Evolutionary conservation across 345 rosid genomes (phyloP), one percentile per base, ranked within the genome.

Genomic region (Pugionium cornutum): DNA sequence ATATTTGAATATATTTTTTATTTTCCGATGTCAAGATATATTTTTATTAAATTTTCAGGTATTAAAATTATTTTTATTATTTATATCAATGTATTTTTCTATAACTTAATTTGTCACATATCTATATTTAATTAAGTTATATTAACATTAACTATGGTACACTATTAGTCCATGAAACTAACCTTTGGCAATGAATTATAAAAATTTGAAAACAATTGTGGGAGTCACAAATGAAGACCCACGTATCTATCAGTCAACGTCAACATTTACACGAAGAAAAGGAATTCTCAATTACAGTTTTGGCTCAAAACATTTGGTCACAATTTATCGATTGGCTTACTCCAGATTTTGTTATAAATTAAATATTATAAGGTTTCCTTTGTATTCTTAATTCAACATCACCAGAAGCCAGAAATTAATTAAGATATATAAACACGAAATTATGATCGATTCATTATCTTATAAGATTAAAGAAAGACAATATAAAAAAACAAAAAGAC

Each of bases 241-340:
- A 72, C 60, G 53, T 61, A 57, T 64, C 63, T 40, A 59, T 29
- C 53, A 29, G 76, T 72, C 76, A 72, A 72, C 65, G 59, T 41
- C 64, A 41, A 31, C 11, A 9, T 10, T 39, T 63, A 29, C 25
- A 66, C 2, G 36, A 7, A 66, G 18, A 27, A 49, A 26, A 27
- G 0, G 8, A n/a, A n/a, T 46, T 47, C 63, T 29, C 7, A 9
- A 9, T 3, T 1, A 28, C 53, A 34, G 27, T 37, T 7, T 7
- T 11, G 29, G 11, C 39, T 39, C 9, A 32, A 42, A 31, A 51
- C 30, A 2, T 5, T 50, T 40, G 5, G 42, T 34, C 61, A 43
- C 34, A 34, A 26, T 43, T 29, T 53, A 43, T 35, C 28, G 33
- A 7, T 33, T 53, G 44, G 4, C 4, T 8, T 1, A 6, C 8